Conservation (phyloP, 2,329 filamentous ascomycete genomes). For the Pleurostoma richardsiae region DNA sequence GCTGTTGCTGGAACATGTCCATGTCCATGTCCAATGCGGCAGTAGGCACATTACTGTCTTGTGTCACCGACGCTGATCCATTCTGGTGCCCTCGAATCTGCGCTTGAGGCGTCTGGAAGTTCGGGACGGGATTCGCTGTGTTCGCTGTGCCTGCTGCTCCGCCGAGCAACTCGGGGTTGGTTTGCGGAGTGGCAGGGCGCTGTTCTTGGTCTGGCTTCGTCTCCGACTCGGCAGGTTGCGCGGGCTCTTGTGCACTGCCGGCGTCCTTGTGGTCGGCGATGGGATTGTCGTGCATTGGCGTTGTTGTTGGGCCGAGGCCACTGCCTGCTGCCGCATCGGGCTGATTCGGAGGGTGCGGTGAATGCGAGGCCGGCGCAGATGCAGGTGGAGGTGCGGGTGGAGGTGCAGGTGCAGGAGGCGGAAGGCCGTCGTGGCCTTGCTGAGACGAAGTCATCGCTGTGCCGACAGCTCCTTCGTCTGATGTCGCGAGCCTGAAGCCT, state of each 20-base stretch:
- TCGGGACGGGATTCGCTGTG: too few species aligned
- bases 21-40: neutral
- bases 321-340: neutral
- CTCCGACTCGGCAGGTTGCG: neutral
- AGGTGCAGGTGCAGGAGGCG: neutral
- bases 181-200: neutral
- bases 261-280: neutral
- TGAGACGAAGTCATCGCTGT: constrained; percentile 9
- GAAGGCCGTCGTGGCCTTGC: constrained; percentile 4
- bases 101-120: too few species aligned
- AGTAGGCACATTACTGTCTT: too few species aligned
- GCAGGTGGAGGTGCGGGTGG: too few species aligned
- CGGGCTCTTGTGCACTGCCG: neutral
- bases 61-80: too few species aligned
- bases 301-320: neutral
- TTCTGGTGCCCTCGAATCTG: too few species aligned
- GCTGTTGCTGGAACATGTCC: neutral
- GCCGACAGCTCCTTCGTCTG: constrained; percentile 4
- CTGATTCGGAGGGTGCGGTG: neutral
- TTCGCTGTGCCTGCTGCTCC: too few species aligned
- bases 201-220: neutral
- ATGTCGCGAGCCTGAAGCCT: constrained; percentile 1
- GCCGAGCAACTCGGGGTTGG: neutral
- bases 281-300: neutral
- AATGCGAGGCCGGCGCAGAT: neutral